Percentiles rank a stretch among this genome's conserved stretches.
Evolutionary conservation across 2,329 filamentous ascomycete genomes (phyloP).

Genomic region (Pseudogymnoascus sp.): DNA sequence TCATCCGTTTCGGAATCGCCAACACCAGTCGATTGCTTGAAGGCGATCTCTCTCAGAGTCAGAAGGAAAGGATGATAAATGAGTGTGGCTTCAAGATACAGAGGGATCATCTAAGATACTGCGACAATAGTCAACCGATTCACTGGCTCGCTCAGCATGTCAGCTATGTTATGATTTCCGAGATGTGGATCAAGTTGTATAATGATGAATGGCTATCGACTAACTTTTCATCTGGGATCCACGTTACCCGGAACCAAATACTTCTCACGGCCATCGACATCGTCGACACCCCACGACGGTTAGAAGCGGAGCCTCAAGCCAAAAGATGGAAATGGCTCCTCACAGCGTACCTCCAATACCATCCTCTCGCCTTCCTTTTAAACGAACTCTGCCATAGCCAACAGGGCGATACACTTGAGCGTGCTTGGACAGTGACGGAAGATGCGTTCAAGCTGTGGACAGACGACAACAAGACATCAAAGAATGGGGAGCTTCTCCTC

Average conservation of each 20-base stretch:
- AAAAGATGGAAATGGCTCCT: constrained; percentile 3
- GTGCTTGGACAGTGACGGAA: not conserved
- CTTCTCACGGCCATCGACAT: constrained; percentile 4
- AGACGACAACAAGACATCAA: not conserved
- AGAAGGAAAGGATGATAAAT: not conserved
- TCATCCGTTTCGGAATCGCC: constrained; percentile 33
- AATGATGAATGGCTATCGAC: not conserved
- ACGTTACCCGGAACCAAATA: not conserved
- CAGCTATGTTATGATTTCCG: not conserved
- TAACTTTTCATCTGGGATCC: not conserved
- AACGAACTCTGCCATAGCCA: not conserved
- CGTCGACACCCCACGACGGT: not conserved
- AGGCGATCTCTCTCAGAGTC: constrained; percentile 7
- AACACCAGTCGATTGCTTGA: constrained; percentile 18
- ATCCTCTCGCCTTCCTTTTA: not conserved
- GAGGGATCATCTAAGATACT: not conserved
- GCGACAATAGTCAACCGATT: not conserved
- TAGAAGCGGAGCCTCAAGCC: not conserved
- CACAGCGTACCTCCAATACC: not conserved
- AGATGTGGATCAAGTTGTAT: not conserved
- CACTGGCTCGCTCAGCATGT: not conserved
- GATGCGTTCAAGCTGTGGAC: not conserved
- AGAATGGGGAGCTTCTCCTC: not conserved
- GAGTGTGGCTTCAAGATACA: not conserved
- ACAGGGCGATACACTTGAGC: not conserved